Percentiles rank a stretch among this genome's conserved stretches.
phyloP scores from a whole-genome alignment of 2,329 filamentous ascomycete genomes.

The Didymella arachidicola region DNA sequence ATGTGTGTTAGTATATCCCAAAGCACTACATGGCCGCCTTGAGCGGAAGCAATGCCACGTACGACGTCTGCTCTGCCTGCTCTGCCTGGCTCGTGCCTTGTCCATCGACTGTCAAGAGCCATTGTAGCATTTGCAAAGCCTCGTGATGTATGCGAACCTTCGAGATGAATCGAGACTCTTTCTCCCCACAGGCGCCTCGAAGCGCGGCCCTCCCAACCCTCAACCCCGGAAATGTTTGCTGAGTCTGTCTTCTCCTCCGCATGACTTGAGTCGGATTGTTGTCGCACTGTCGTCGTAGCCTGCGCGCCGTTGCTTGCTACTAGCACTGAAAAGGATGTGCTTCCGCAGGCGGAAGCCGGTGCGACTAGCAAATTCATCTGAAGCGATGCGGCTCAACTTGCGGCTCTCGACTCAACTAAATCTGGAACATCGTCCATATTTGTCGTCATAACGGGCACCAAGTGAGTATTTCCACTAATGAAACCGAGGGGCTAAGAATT shows the following conservation, averaged over 20 bases:
- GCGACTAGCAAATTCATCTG: slow-evolving; percentile 9
- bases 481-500: slow-evolving; percentile 16
- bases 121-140: background rate
- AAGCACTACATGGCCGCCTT: background rate
- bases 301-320: slow-evolving; percentile 1
- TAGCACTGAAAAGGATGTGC: slow-evolving; percentile 17
- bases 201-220: background rate
- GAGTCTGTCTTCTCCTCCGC: slow-evolving; percentile 4
- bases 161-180: slow-evolving; percentile 7
- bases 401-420: slow-evolving; percentile 7
- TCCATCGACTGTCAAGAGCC: background rate
- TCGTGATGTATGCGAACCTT: background rate
- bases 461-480: slow-evolving; percentile 25
- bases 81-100: background rate
- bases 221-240: slow-evolving; percentile 6
- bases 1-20: too few species aligned
- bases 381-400: slow-evolving; percentile 18
- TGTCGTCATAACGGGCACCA: slow-evolving; percentile 2
- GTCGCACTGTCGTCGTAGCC: background rate
- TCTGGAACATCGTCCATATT: slow-evolving; percentile 1
- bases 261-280: background rate
- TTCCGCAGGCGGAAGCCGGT: slow-evolving; percentile 4
- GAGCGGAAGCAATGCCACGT: background rate
- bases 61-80: background rate
- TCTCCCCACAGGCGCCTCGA: background rate